Conservation (phyloP, 140 eudicot genomes). For the Anethum foeniculum region DNA sequence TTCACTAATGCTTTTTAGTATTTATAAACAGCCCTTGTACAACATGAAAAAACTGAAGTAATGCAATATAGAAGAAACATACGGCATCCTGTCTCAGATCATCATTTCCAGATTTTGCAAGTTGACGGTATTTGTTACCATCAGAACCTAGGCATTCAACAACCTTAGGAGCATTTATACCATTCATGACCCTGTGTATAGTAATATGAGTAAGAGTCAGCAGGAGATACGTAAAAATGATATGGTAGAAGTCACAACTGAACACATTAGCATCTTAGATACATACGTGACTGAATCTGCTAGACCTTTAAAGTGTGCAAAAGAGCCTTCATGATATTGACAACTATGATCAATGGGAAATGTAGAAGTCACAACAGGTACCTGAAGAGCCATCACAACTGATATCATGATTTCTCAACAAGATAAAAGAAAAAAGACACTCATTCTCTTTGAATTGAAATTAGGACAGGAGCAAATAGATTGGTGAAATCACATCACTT, state of each 20-base stretch:
- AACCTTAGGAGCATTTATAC: constrained; percentile 94
- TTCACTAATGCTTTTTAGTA: not conserved
- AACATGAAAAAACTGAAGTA: not conserved
- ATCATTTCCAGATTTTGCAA: constrained; percentile 96
- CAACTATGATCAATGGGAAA: constrained; percentile 80
- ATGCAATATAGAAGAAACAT: constrained; percentile 17
- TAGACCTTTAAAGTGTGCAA: constrained; percentile 87
- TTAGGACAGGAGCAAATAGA: not conserved
- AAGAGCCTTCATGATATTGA: constrained; percentile 75
- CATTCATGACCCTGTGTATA: constrained; percentile 76
- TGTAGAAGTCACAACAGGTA: constrained; percentile 80
- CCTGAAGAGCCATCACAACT: constrained; percentile 39
- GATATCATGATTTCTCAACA: not conserved
- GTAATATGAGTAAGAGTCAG: constrained; percentile 12
- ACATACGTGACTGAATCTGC: constrained; percentile 86
- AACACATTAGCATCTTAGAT: not conserved
- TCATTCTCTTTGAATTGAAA: not conserved
- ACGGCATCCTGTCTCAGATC: constrained; percentile 99
- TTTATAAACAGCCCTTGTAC: not conserved
- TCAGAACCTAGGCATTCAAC: constrained; percentile 96
- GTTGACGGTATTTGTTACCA: constrained; percentile 84
- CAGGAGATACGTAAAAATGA: constrained; percentile 13
- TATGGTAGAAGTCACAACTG: constrained; percentile 11
- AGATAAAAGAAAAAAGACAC: not conserved
- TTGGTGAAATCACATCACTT: not conserved